Evolutionary conservation across 2,329 filamentous ascomycete genomes (phyloP), one percentile per base, ranked within the genome.

Genomic region (Leptographium wingfieldii): DNA sequence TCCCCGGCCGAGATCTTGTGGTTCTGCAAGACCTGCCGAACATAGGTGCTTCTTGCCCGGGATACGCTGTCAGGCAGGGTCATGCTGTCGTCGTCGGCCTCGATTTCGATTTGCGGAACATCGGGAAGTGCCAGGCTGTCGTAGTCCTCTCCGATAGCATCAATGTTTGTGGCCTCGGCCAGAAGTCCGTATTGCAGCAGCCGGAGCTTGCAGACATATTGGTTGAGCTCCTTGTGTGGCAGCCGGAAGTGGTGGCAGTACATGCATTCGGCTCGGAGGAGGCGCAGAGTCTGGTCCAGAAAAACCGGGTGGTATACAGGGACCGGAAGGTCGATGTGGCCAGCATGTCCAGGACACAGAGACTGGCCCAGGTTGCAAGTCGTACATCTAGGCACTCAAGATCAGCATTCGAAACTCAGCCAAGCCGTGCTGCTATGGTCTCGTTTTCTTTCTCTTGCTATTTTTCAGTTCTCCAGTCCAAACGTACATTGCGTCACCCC

Each of bases 251-350:
- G 84, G 69, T 92, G 87, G 74, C 95, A 99, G 75, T 96, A 96
- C 62, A 87, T 81, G 71, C 94, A 99, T 72, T 92, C 88, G 59
- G 90, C 87, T 66, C 91, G 85, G 25, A 99, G 80, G 54, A 99
- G 78, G 53, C 89, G 86, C 64, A 95, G 82, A 58, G 92, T 82
- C 71, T 96, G 92, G 70, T 96, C 92, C 78, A 99, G 87, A 69
- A 96, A 97, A 2, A 91, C 88, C n/a, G 92, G 90, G 72, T 99
- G 92, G 71, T 97, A 99, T 58, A 96, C 89, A 55, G 89, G 90
- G 14, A 92, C 87, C 16, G 94, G 92, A 14, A 99, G 84, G 67
- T 96, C 90, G 71, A 99, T 95, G 70, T 99, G 94, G 58, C 94
- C 95, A 62, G 88, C 83, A 76, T 99, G 95, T 60, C 95, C 95